Conservation (phyloP, 2,329 filamentous ascomycete genomes). For the Phialophora expanda region DNA sequence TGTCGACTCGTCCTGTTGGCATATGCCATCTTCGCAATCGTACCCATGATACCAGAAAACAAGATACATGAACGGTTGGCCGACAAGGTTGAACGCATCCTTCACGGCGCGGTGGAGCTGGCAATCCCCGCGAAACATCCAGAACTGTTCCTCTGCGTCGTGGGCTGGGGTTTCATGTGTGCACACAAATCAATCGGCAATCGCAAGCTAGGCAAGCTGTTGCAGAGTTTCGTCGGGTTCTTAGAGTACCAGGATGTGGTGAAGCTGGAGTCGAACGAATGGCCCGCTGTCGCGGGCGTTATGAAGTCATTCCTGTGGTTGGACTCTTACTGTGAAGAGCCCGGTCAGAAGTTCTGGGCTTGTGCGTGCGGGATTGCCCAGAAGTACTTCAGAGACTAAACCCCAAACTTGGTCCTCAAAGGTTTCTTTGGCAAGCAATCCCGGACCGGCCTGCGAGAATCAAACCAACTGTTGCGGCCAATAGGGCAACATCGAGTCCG, state of each 20-base stretch:
- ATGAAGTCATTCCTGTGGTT: conserved; percentile 23
- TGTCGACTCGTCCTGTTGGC: conserved; percentile 4
- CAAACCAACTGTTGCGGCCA: no score
- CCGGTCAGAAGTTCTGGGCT: conserved; percentile 20
- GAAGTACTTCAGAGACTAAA: conserved; percentile 3
- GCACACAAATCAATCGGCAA: background rate
- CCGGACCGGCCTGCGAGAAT: background rate
- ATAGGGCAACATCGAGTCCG: no score
- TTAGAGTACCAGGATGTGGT: background rate
- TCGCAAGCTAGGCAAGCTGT: conserved; percentile 3
- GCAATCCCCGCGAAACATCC: background rate
- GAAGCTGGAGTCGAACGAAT: background rate
- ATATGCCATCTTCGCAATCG: conserved; percentile 6
- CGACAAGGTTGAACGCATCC: background rate
- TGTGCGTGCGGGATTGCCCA: conserved; percentile 8
- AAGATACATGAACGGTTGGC: background rate
- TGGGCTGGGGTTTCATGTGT: conserved; percentile 10
- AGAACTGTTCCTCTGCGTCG: conserved; percentile 4
- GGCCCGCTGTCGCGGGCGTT: conserved; percentile 3
- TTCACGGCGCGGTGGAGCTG: conserved; percentile 1
- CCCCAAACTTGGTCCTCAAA: background rate
- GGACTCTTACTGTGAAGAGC: conserved; percentile 20
- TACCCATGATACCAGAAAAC: conserved; percentile 4
- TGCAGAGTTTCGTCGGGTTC: conserved; percentile 2
- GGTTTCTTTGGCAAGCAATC: background rate